phyloP scores from a whole-genome alignment of 805 yeast genomes.

The Candida qinlingensis region DNA sequence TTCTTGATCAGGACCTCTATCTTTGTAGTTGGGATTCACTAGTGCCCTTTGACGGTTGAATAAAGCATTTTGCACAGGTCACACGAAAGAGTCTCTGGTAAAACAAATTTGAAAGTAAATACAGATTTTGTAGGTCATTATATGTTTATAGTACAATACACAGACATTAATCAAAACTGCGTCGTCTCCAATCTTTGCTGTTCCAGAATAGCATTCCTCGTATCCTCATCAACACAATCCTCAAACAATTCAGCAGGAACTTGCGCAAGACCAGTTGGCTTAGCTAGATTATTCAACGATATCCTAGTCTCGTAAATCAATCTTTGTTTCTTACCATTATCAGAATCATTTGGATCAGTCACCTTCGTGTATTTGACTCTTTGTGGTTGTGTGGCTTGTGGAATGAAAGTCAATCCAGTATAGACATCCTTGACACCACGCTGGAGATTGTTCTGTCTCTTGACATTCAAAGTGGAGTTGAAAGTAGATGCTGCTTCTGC shows the following conservation, averaged over 20 bases:
- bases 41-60: too few species aligned
- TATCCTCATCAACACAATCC: conserved; percentile 51
- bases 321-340: conserved; percentile 26
- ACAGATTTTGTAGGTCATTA: too few species aligned
- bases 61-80: too few species aligned
- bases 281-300: conserved; percentile 41
- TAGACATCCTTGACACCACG: conserved; percentile 74
- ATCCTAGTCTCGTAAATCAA: conserved; percentile 44
- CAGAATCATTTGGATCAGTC: conserved; percentile 25
- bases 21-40: too few species aligned
- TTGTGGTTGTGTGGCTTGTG: conserved; percentile 69
- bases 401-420: conserved; percentile 76
- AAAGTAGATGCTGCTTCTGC: conserved; percentile 72
- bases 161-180: not conserved
- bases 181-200: conserved; percentile 39
- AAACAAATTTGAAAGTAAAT: too few species aligned
- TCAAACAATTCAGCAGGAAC: conserved; percentile 57
- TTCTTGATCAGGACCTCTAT: too few species aligned
- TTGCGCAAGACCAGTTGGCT: conserved; percentile 58
- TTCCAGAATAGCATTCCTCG: conserved; percentile 51
- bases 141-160: not conserved
- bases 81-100: too few species aligned
- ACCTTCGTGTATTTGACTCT: conserved; percentile 20
- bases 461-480: conserved; percentile 56
- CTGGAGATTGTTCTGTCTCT: conserved; percentile 43